A percentile compares a stretch with the other conserved stretches of the same genome.
phyloP scores from a whole-genome alignment of 768 basidiomycete genomes.

The Macrolepiota dolichaula region DNA sequence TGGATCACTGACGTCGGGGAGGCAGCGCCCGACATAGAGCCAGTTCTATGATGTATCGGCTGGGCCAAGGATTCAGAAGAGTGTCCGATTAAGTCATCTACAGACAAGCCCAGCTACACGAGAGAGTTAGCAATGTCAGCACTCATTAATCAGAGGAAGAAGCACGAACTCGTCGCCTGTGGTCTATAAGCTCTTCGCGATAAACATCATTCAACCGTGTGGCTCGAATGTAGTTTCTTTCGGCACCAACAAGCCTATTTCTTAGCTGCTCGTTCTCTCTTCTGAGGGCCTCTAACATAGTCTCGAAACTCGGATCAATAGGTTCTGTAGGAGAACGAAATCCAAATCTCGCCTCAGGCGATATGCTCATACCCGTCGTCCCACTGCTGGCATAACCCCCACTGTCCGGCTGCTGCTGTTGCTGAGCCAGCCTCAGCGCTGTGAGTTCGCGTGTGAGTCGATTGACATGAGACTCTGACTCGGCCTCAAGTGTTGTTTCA shows the following conservation, averaged over 20 bases:
- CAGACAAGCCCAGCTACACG: constrained; percentile 63
- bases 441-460: constrained; percentile 67
- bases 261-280: constrained; percentile 78
- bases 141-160: neutral
- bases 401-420: constrained; percentile 33
- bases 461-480: constrained; percentile 84
- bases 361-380: constrained; percentile 21
- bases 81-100: constrained; percentile 78
- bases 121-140: constrained; percentile 9
- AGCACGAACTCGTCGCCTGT: constrained; percentile 65
- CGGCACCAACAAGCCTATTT: constrained; percentile 64
- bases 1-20: constrained; percentile 45
- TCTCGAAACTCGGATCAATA: constrained; percentile 42
- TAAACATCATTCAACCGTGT: constrained; percentile 79
- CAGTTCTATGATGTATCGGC: constrained; percentile 59
- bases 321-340: constrained; percentile 23
- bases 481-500: constrained; percentile 80
- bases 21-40: constrained; percentile 30
- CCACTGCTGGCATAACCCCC: constrained; percentile 12
- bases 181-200: constrained; percentile 79
- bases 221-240: constrained; percentile 74
- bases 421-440: constrained; percentile 58
- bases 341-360: constrained; percentile 30
- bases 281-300: constrained; percentile 73
- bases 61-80: constrained; percentile 68